Evolutionary conservation across 2,329 filamentous ascomycete genomes (phyloP), one percentile per base, ranked within the genome.

Genomic region (Cryoendolithus antarcticus): DNA sequence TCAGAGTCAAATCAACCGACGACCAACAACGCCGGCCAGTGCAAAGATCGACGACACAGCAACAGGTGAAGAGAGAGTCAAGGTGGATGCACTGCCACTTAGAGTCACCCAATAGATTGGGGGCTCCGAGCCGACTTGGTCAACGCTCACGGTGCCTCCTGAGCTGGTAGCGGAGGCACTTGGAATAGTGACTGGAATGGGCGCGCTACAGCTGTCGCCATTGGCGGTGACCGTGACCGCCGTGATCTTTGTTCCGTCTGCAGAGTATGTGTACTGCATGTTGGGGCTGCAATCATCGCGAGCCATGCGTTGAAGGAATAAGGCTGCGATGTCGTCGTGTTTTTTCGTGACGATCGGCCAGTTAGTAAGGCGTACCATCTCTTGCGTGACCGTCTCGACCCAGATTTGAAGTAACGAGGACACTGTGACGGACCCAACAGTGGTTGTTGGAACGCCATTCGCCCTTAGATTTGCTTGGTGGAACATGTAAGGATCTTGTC

Each of bases 381-480:
- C 73, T 47, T 69, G 62, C 2, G 69, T 62, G 13, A 72, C 54
- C 3, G 61, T 65, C 56, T 76, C 72, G 12, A 69, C 63, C 73
- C 73, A 77, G 7, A 66, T 67, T 56, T 74, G 70, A 46, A 75
- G 62, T 11, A 77, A 64, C 1, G 71, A 73, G 45, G 67, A 59
- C 3, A 57, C 63, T 1, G 58, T 54, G 9, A 65, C 58, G 9
- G 64, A 62, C 41, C 73, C 72, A 35, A 75, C 60, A 9, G 64
- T 69, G 32, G 67, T 65, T 4, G 54, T 53, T 3, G 58, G 55
- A 37, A 67, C 63, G 39, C 71, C 72, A 4, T 59, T 58, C 35
- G 70, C 66, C 39, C 73, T 67, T 39, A 65, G 47, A 52, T 80
- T 79, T 42, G 73, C 72, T 59, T 79, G 74, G 55, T 80, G 75